Conservation (phyloP, 495 filamentous ascomycete genomes). For the Aspergillus panamensis region DNA sequence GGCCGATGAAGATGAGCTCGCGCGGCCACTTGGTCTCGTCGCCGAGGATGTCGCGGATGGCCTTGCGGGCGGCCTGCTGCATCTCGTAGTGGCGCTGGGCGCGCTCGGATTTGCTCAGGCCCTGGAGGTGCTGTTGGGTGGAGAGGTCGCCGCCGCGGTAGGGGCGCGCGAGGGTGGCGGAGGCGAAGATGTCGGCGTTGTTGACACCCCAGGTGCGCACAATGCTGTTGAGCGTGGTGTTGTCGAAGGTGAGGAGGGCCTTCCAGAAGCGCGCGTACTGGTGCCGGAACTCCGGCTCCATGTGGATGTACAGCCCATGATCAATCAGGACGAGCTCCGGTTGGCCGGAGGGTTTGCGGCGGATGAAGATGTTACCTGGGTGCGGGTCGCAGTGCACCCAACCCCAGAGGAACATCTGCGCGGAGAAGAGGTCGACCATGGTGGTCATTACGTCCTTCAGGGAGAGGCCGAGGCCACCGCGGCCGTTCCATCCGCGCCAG, state of each 20-base stretch:
- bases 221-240: conserved; percentile 67
- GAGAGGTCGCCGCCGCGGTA: conserved; percentile 79
- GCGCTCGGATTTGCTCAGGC: conserved; percentile 54
- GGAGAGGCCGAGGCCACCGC: conserved; percentile 76
- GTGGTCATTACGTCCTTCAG: conserved; percentile 88
- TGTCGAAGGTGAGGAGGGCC: conserved; percentile 88
- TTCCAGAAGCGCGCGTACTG: conserved; percentile 95
- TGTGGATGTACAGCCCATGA: conserved; percentile 91
- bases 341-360: conserved; percentile 73
- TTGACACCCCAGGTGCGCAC: conserved; percentile 79
- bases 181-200: conserved; percentile 85
- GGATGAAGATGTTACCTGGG: conserved; percentile 94
- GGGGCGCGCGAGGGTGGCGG: conserved; percentile 81
- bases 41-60: conserved; percentile 75
- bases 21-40: conserved; percentile 92
- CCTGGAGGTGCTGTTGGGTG: conserved; percentile 57
- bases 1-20: conserved; percentile 91
- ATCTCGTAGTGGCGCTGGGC: conserved; percentile 69
- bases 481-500: conserved; percentile 68
- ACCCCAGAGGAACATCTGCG: conserved; percentile 96
- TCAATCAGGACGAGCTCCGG: conserved; percentile 93
- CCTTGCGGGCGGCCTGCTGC: conserved; percentile 78
- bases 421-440: conserved; percentile 91
- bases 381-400: conserved; percentile 94
- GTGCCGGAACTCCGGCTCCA: conserved; percentile 77